These are phyloP conservation scores for Vigna angularis DNA, from an alignment of 306 rosid species.

Conservation along the genomic window DNA sequence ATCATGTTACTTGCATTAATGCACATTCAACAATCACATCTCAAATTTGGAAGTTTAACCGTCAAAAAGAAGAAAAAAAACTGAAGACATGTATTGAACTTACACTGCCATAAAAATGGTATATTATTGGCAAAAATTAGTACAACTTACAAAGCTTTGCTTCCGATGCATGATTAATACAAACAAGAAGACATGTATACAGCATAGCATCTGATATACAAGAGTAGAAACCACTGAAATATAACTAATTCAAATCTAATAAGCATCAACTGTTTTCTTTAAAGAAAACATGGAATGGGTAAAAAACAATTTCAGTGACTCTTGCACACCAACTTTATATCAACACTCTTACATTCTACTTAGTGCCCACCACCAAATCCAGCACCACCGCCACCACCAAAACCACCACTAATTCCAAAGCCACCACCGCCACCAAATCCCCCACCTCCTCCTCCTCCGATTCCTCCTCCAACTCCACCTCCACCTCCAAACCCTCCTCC, in stretches of 20 bases:
- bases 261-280: background rate
- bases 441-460: background rate
- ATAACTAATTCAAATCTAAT: background rate
- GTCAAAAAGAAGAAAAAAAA: background rate
- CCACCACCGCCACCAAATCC: slow-evolving; percentile 35
- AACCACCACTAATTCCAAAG: background rate
- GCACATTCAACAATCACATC: background rate
- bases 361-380: slow-evolving; percentile 11
- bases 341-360: background rate
- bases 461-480: slow-evolving; percentile 30
- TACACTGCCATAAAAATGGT: background rate
- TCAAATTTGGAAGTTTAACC: background rate
- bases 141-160: background rate
- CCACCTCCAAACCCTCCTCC: slow-evolving; percentile 41
- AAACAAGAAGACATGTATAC: background rate
- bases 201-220: background rate
- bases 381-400: background rate
- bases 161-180: background rate
- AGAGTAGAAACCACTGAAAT: background rate
- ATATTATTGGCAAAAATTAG: background rate
- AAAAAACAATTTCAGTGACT: background rate
- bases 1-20: too few relatives aligned
- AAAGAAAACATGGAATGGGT: background rate
- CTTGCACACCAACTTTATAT: background rate
- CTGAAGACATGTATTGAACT: background rate